These are phyloP conservation scores for Myxozyma monticola DNA, from an alignment of 805 yeast genomes.

Conservation along the genomic window DNA sequence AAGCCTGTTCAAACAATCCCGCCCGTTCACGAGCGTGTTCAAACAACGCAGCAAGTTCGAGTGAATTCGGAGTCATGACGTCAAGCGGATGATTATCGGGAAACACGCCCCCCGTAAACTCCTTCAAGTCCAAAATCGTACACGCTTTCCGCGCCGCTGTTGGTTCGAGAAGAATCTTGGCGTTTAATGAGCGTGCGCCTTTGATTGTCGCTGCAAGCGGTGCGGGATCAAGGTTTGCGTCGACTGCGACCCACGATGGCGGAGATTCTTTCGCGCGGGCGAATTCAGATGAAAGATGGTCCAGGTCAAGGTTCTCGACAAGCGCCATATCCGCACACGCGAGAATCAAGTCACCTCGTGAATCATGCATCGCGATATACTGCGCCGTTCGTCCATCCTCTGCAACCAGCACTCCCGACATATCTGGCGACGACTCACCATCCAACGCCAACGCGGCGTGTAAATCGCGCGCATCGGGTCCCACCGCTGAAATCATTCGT, in stretches of 20 bases:
- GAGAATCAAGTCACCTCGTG: conserved; percentile 60
- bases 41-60: conserved; percentile 60
- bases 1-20: conserved; percentile 51
- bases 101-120: not conserved
- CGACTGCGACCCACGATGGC: conserved; percentile 51
- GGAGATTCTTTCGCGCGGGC: conserved; percentile 35
- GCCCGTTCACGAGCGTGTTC: conserved; percentile 48
- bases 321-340: conserved; percentile 88
- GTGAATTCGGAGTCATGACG: conserved; percentile 66
- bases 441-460: conserved; percentile 16
- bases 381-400: conserved; percentile 57
- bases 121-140: not conserved
- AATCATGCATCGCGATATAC: conserved; percentile 67
- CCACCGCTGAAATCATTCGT: conserved; percentile 60
- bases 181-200: conserved; percentile 34
- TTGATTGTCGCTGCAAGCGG: conserved; percentile 44
- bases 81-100: conserved; percentile 31
- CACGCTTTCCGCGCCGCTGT: conserved; percentile 67
- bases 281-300: conserved; percentile 48
- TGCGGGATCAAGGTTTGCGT: conserved; percentile 61
- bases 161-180: conserved; percentile 64
- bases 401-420: conserved; percentile 31
- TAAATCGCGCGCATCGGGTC: conserved; percentile 48
- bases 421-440: conserved; percentile 7
- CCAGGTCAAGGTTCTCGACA: conserved; percentile 48